Conservation (phyloP, 2,329 filamentous ascomycete genomes). For the Botrytis aclada region DNA sequence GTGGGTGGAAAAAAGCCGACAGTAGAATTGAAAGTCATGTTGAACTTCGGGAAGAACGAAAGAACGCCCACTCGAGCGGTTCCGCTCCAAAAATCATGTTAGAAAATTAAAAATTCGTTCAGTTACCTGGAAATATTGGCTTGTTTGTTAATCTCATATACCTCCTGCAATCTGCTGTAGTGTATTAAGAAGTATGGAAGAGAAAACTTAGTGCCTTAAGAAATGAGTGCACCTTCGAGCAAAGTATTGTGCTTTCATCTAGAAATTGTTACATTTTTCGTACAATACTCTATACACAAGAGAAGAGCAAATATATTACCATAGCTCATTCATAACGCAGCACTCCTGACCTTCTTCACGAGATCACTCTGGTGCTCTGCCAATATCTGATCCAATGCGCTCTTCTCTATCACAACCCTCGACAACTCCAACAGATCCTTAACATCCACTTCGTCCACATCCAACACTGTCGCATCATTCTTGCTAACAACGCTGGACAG, state of each 20-base stretch:
- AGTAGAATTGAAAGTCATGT: neutral
- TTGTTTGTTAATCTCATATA: neutral
- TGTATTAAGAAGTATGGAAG: neutral
- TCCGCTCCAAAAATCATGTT: neutral
- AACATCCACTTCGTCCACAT: slow-evolving; percentile 81
- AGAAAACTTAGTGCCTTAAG: neutral
- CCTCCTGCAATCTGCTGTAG: neutral
- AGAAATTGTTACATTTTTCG: slow-evolving; percentile 17
- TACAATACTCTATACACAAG: slow-evolving; percentile 12
- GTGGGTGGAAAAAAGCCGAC: neutral
- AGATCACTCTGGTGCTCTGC: slow-evolving; percentile 68
- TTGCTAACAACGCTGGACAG: slow-evolving; percentile 63
- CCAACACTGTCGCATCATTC: slow-evolving; percentile 66
- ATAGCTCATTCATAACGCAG: slow-evolving; percentile 26
- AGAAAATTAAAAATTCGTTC: neutral
- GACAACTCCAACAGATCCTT: slow-evolving; percentile 88
- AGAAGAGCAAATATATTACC: slow-evolving; percentile 11
- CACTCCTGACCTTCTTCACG: slow-evolving; percentile 28
- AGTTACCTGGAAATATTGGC: neutral
- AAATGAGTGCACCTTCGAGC: neutral
- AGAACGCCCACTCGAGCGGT: neutral
- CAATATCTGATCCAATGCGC: slow-evolving; percentile 73
- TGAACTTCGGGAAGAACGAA: neutral
- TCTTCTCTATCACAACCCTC: slow-evolving; percentile 81
- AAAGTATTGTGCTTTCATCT: neutral